Base-by-base conservation (phyloP, 2,329 filamentous ascomycete species). In the Diaporthe australafricana region DNA sequence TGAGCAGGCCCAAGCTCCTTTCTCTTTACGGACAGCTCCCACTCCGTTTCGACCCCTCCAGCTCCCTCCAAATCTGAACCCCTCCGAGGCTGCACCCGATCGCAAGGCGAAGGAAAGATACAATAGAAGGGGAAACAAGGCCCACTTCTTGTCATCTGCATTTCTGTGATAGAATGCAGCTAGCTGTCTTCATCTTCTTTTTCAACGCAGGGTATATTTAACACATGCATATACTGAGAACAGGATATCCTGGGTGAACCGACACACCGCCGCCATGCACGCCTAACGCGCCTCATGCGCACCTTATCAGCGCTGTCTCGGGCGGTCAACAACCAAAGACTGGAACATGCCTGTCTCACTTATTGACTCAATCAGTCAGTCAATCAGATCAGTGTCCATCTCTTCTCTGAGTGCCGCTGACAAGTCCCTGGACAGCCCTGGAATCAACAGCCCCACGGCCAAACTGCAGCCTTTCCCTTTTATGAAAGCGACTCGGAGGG, bases 1-100 rank as follows among this genome's bases (percentile, higher is more conserved):
- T 40, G 22, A 8, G 38, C 25, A 32, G 67, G 67, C 67, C 67
- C 53, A 69, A 69, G 67, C 67, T 69, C 53, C 52, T 57, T 60
- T 22, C 65, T 27, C 14, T 38, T 50, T 65, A 20, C n/a, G 60
- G 45, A 50, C n/a, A 38, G 17, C 40, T 47, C 32, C 32, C 32
- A 5, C 9, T 35, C 32, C 32, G 57, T 40, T 42, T 9, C 12
- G 8, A 17, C 16, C 55, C 55, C 55, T 60, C 55, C 55, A 25
- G n/a, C n/a, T n/a, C n/a, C n/a, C n/a, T n/a, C n/a, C n/a, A n/a
- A n/a, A 35, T 35, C 32, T 9, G 32, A 35, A 35, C 32, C 32
- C 32, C 9, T 9, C 32, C 32, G 32, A 35, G 32, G 32, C 32
- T 35, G 32, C 32, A 5, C 32, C 32, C 9, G 9, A 35, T 35